phyloP scores from a whole-genome alignment of 495 filamentous ascomycete genomes.

The Penicillium coprophilum region DNA sequence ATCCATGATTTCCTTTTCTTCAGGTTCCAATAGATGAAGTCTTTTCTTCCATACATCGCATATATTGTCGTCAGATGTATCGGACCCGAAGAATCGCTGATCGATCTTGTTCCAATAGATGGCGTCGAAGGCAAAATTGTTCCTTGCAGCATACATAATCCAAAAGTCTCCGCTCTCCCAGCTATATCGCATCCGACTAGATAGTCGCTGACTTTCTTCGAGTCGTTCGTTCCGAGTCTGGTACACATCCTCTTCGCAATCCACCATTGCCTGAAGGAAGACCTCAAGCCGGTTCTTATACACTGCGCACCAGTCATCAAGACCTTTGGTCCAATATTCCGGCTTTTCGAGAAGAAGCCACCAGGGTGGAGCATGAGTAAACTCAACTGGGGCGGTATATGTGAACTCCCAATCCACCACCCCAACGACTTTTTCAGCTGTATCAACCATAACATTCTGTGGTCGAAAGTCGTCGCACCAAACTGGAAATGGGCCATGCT shows the following conservation, averaged over 20 bases:
- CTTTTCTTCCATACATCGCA: too few relatives aligned
- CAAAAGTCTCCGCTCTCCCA: background rate
- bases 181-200: background rate
- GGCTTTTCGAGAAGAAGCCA: constrained; percentile 16
- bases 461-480: constrained; percentile 33
- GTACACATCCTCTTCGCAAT: background rate
- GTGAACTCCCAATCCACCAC: constrained; percentile 19
- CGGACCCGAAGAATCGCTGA: background rate
- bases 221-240: background rate
- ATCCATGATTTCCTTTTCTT: too few relatives aligned
- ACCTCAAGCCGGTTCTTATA: too few relatives aligned
- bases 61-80: too few relatives aligned
- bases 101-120: background rate
- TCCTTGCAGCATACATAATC: background rate
- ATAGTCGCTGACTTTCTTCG: background rate
- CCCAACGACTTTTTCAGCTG: constrained; percentile 6
- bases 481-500: too few relatives aligned
- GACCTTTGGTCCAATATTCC: constrained; percentile 4
- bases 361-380: constrained; percentile 15
- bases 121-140: background rate
- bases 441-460: constrained; percentile 28
- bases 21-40: too few relatives aligned
- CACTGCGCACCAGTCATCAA: background rate
- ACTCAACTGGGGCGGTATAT: constrained; percentile 15
- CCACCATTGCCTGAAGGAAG: background rate